These are phyloP conservation scores for Casuarina equisetifolia DNA, from an alignment of 306 rosid genomes.

Conservation along the genomic window DNA sequence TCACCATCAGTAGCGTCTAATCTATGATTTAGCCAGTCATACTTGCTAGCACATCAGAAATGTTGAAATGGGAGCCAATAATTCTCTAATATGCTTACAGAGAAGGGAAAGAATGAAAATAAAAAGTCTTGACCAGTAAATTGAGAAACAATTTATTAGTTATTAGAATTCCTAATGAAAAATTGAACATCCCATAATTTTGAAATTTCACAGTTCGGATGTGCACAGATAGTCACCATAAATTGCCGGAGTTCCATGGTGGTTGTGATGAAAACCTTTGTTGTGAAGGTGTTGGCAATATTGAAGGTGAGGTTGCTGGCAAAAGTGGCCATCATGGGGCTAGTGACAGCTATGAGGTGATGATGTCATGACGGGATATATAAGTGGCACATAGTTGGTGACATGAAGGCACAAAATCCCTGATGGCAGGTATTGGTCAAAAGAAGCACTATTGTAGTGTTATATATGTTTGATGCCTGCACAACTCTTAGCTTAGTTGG, in stretches of 20 bases:
- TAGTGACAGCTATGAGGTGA: neutral
- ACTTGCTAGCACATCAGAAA: too few relatives aligned
- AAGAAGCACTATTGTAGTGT: neutral
- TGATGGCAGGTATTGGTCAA: neutral
- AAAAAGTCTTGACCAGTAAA: too few relatives aligned
- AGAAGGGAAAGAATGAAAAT: too few relatives aligned
- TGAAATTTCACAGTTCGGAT: neutral
- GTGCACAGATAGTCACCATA: neutral
- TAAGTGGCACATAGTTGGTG: neutral
- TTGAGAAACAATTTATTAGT: too few relatives aligned
- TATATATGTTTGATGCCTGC: neutral
- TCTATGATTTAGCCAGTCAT: too few relatives aligned
- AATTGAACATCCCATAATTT: neutral
- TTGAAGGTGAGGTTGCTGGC: neutral
- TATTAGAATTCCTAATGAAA: too few relatives aligned
- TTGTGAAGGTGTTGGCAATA: neutral
- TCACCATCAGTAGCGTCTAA: too few relatives aligned
- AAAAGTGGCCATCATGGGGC: neutral
- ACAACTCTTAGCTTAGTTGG: neutral
- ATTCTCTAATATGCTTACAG: too few relatives aligned
- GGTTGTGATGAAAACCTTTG: neutral
- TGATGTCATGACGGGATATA: neutral
- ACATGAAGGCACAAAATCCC: neutral
- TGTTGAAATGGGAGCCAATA: too few relatives aligned
- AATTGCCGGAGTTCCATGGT: neutral